Conservation (phyloP, 805 yeast genomes). For the Wickerhamomyces sydowiorum region DNA sequence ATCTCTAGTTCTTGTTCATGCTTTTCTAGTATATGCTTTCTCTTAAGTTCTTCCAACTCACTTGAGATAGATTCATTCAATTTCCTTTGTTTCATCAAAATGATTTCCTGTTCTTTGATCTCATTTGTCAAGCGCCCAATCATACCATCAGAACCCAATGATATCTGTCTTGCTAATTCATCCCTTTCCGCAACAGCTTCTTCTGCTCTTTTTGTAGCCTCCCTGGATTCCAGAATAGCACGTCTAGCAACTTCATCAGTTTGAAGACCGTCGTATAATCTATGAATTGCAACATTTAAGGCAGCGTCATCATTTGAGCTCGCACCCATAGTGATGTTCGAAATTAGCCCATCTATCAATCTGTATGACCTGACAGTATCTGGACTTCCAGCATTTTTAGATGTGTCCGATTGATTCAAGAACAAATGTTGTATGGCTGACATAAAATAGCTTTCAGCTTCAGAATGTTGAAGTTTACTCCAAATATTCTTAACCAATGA, state of each 20-base stretch:
- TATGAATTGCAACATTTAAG: slow-evolving; percentile 71
- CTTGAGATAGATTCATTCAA: slow-evolving; percentile 52
- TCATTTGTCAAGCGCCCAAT: slow-evolving; percentile 56
- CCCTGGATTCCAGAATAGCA: slow-evolving; percentile 55
- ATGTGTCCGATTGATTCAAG: slow-evolving; percentile 28
- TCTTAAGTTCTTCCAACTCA: slow-evolving; percentile 60
- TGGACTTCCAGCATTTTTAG: slow-evolving; percentile 40
- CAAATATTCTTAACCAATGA: slow-evolving; percentile 61
- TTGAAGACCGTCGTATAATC: slow-evolving; percentile 62
- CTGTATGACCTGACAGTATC: slow-evolving; percentile 50
- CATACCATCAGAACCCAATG: slow-evolving; percentile 73
- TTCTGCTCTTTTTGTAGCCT: slow-evolving; percentile 46
- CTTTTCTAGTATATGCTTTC: slow-evolving; percentile 51
- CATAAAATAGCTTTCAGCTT: slow-evolving; percentile 43
- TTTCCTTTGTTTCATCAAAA: slow-evolving; percentile 54
- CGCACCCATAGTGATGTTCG: slow-evolving; percentile 50
- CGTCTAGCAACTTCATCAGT: slow-evolving; percentile 83
- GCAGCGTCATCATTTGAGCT: slow-evolving; percentile 50
- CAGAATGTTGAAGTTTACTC: slow-evolving; percentile 47
- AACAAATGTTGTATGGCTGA: slow-evolving; percentile 52
- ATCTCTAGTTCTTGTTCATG: slow-evolving; percentile 74
- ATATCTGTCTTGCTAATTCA: slow-evolving; percentile 58
- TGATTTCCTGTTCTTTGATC: slow-evolving; percentile 54
- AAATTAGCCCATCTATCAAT: slow-evolving; percentile 58
- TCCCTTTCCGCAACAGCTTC: slow-evolving; percentile 54